Evolutionary conservation across 305 asterid species (phyloP).

Genomic region (Fraxinus greggii): DNA sequence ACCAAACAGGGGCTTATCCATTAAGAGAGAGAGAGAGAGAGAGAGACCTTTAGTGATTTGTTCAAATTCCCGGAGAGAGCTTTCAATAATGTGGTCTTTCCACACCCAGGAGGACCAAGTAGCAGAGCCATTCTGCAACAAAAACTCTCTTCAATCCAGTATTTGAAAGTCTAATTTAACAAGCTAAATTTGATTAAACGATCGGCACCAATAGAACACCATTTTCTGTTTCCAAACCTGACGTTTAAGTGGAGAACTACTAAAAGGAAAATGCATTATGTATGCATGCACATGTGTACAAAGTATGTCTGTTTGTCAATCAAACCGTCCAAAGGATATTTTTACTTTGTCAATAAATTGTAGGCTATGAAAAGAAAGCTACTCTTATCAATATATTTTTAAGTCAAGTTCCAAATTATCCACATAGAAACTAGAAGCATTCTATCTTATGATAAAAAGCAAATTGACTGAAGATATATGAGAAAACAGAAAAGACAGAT

Average conservation of each 20-base stretch:
- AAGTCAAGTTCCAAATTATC: not conserved
- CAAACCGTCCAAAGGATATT: not conserved
- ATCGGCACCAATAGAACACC: constrained; percentile 1
- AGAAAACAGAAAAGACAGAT: not conserved
- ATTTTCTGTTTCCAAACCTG: not conserved
- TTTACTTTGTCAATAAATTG: not conserved
- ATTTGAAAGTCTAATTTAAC: constrained; percentile 5
- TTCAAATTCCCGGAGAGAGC: constrained; percentile 61
- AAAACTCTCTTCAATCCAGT: not conserved
- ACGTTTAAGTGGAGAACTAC: not conserved
- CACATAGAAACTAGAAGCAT: not conserved
- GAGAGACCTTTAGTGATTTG: constrained; percentile 49
- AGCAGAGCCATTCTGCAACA: constrained; percentile 47
- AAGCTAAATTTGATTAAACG: not conserved
- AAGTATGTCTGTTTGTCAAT: not conserved
- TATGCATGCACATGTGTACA: not conserved
- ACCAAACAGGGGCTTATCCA: not conserved
- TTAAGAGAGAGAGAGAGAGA: not conserved
- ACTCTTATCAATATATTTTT: not conserved
- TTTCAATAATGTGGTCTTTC: constrained; percentile 63
- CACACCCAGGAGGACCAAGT: constrained; percentile 78
- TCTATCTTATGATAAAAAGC: not conserved
- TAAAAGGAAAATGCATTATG: not conserved
- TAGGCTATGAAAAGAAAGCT: not conserved
- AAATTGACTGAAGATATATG: not conserved